Evolutionary conservation across 768 basidiomycete genomes (phyloP).

Genomic region (Lactarius sp.): DNA sequence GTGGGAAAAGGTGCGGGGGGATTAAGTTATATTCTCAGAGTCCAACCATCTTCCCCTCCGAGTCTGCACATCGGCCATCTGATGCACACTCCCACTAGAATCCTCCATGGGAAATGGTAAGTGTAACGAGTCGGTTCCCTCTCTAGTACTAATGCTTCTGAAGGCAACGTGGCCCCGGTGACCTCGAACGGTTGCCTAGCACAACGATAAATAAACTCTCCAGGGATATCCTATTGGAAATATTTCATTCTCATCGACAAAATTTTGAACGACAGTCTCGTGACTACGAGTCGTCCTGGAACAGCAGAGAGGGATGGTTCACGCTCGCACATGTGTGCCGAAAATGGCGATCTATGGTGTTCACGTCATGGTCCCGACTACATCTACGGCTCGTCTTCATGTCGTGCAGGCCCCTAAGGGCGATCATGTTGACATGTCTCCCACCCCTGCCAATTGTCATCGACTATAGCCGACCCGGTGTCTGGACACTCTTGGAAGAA

Average conservation of each 20-base stretch:
- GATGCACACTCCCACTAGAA: no score
- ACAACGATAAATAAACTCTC: background rate
- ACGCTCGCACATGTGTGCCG: slow-evolving; percentile 10
- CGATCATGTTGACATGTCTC: background rate
- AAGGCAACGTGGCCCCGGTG: background rate
- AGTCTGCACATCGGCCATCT: no score
- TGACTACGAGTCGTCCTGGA: background rate
- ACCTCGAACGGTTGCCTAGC: background rate
- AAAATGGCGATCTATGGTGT: background rate
- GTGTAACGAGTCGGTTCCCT: background rate
- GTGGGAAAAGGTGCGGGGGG: no score
- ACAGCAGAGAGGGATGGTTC: slow-evolving; percentile 1
- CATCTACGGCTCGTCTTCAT: background rate
- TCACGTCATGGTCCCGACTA: background rate
- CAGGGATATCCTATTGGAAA: background rate
- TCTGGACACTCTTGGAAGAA: background rate
- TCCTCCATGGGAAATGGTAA: background rate
- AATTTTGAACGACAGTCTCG: background rate
- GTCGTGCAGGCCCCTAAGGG: background rate
- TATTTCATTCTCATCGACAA: background rate
- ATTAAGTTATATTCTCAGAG: no score
- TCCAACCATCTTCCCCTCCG: no score
- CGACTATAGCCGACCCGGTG: background rate
- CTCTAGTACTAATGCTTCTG: background rate
- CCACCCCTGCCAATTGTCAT: background rate